Evolutionary conservation across 768 basidiomycete species (phyloP).

Genomic region (Inosperma sp.): DNA sequence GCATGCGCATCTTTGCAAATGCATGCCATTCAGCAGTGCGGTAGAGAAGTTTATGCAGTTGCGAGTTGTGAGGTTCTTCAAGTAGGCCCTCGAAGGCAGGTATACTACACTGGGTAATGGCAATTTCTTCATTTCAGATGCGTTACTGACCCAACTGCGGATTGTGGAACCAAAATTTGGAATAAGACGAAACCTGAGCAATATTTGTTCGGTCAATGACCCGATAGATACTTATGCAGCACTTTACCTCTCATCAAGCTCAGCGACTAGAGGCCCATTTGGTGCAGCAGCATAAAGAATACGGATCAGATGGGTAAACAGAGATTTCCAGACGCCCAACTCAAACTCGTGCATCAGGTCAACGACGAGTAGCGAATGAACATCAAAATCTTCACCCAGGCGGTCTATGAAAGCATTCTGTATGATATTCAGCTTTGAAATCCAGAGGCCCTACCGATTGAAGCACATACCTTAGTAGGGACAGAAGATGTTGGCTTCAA

Average conservation of each 20-base stretch:
- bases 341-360: slow-evolving; percentile 38
- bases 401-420: slow-evolving; percentile 16
- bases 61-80: slow-evolving; percentile 2
- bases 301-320: slow-evolving; percentile 32
- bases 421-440: slow-evolving; percentile 23
- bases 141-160: slow-evolving; percentile 23
- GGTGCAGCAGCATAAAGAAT: slow-evolving; percentile 24
- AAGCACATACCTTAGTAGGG: slow-evolving; percentile 19
- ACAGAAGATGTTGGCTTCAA: slow-evolving; percentile 17
- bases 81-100: slow-evolving; percentile 6
- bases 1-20: slow-evolving; percentile 35
- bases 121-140: slow-evolving; percentile 33
- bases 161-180: slow-evolving; percentile 26
- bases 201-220: slow-evolving; percentile 16
- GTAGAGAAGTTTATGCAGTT: neutral
- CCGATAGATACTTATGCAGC: neutral
- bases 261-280: slow-evolving; percentile 16
- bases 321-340: slow-evolving; percentile 32
- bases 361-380: slow-evolving; percentile 26
- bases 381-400: slow-evolving; percentile 22
- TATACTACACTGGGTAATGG: slow-evolving; percentile 15
- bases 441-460: neutral
- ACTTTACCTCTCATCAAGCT: slow-evolving; percentile 25
- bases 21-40: slow-evolving; percentile 34
- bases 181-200: slow-evolving; percentile 19